Percentiles rank a stretch among this genome's conserved stretches.
phyloP scores from a whole-genome alignment of 345 rosid species.

The Fremontodendron californicum region DNA sequence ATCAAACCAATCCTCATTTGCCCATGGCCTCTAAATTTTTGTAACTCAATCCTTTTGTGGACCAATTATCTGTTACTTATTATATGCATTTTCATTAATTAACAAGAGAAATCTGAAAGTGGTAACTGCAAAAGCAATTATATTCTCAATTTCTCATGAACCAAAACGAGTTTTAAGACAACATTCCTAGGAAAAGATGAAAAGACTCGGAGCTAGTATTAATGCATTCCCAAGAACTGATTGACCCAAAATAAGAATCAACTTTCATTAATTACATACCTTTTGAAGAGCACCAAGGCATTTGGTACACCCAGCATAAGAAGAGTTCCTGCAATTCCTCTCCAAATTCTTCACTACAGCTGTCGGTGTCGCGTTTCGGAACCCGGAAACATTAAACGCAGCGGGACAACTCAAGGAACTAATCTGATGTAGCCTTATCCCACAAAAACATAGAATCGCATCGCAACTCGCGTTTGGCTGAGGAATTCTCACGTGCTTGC shows the following conservation, averaged over 20 bases:
- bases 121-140: neutral
- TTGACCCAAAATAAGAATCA: neutral
- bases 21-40: neutral
- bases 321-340: constrained; percentile 84
- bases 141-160: neutral
- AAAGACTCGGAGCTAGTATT: neutral
- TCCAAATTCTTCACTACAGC: constrained; percentile 80
- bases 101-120: neutral
- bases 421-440: constrained; percentile 92
- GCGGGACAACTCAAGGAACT: constrained; percentile 93
- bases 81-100: neutral
- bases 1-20: neutral
- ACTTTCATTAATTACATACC: constrained; percentile 31
- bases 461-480: constrained; percentile 90
- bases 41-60: neutral
- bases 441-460: constrained; percentile 82
- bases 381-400: constrained; percentile 75
- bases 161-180: neutral
- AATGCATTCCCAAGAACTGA: constrained; percentile 14
- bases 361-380: constrained; percentile 77
- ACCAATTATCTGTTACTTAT: neutral
- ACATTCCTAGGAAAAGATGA: constrained; percentile 8
- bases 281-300: constrained; percentile 93
- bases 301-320: constrained; percentile 91
- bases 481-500: constrained; percentile 69